Base-by-base conservation (phyloP, 495 filamentous ascomycete species). In the Monascus purpureus region DNA sequence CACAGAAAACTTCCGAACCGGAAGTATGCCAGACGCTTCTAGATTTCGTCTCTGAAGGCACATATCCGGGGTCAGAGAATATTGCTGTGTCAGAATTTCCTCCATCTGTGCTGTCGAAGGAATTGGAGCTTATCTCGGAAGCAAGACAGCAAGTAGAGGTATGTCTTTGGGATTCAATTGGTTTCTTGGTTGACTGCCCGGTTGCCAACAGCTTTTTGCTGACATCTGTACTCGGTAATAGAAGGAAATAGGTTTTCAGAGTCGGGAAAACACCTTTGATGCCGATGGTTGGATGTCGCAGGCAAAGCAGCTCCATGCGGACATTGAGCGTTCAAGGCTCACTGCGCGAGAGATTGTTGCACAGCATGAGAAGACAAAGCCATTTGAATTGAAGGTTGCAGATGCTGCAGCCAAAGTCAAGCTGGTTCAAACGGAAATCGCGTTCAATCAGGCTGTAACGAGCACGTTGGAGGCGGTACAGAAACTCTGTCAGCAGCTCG, bases 251-350 rank as follows among this genome's bases (percentile, higher is more conserved):
- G 77, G 73, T 32, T 51, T 59, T 15, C 65, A 82, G 24, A 88
- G 84, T 61, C 69, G 72, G 24, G 72, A 79, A 28, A 78, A 72
- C 25, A 75, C 75, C 26, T 71, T 77, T 13, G 80, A 90, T 45
- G 76, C 90, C 40, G 77, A 83, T 45, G 64, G 73, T 38, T 95
- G 87, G 87, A 79, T 90, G 34, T 52, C 63, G 13, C 81, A 87
- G 50, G 83, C 85, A 19, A 79, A 80, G 49, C 72, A 78, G 31
- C 71, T 93, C n/a, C 79, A 84, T 45, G 65, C 69, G 18, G 87
- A 93, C 42, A 82, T 95, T 36, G 67, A 80, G 42, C 65, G 66
- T 20, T 80, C 82, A 12, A 70, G 77, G 38, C 61, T 65, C 7
- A 75, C 77, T 17, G 82, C 85, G 12, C 73, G 70, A 31, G 71